Conservation (phyloP, 2,329 filamentous ascomycete genomes). For the Cordyceps cicadae region DNA sequence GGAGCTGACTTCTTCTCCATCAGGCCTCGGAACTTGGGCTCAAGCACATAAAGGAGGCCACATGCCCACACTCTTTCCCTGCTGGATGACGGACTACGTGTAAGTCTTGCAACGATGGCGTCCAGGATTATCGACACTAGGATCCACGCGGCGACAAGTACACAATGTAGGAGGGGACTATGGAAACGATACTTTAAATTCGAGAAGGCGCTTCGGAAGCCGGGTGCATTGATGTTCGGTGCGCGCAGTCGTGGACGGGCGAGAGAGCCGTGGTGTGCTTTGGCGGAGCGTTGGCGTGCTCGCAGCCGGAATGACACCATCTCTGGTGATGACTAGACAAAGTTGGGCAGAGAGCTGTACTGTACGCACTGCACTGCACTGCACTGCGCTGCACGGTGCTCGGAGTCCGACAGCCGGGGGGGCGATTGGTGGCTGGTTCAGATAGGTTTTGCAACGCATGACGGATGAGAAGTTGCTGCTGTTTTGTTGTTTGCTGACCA, state of each 20-base stretch:
- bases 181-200: neutral
- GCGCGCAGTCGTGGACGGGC: neutral
- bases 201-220: slow-evolving; percentile 3
- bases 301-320: slow-evolving; percentile 10
- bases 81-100: neutral
- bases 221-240: neutral
- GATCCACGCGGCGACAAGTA: slow-evolving; percentile 6
- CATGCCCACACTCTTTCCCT: neutral
- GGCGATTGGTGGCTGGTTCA: too few relatives aligned
- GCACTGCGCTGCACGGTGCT: slow-evolving; percentile 3
- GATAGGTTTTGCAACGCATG: neutral
- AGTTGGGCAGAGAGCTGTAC: neutral
- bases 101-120: slow-evolving; percentile 2
- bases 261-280: neutral
- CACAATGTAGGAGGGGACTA: neutral
- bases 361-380: too few relatives aligned
- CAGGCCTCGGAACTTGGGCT: neutral
- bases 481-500: neutral
- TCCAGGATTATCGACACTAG: slow-evolving; percentile 2
- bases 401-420: slow-evolving; percentile 6
- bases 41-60: neutral
- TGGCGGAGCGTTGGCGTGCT: slow-evolving; percentile 11
- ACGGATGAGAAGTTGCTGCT: neutral
- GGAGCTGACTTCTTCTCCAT: too few relatives aligned
- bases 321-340: neutral